Evolutionary conservation across 2,329 filamentous ascomycete species (phyloP), one percentile per base, ranked within the genome.

Genomic region (Claviceps quebecensis): DNA sequence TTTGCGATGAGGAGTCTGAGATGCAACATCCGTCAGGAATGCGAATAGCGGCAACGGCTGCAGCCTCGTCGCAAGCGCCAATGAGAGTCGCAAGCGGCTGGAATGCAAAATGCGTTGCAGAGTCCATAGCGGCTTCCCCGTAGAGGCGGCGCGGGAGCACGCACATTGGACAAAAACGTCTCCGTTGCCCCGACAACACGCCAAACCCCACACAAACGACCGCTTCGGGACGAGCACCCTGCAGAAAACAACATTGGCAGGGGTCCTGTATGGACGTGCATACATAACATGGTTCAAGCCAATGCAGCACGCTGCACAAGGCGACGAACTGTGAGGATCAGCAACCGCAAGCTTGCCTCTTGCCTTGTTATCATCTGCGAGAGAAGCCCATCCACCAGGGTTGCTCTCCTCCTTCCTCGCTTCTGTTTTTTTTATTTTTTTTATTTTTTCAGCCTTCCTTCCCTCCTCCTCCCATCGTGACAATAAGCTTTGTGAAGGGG

Each of bases 11-110:
- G 22, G 22, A 44, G 5, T 23, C 11, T n/a, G 41, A 16, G 19
- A 14, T n/a, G 16, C 29, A 34, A 34, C 29, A 11, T 34, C 13
- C 44, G 26, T 19, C 22, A 53, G 52, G 54, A 56, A 54, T 55
- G 54, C 52, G n/a, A 49, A 46, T 34, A 44, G 53, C 45, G 40
- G 47, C 44, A 45, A 44, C 9, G 41, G 40, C 44, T 46, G 37
- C 37, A 22, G 26, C n/a, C 19, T 7, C 29, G 50, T 49, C 44
- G 48, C 50, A 48, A 16, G 29, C 29, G 29, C 29, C 29, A 34
- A 34, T 34, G 29, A 34, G 29, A 34, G 29, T 34, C 29, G 29
- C 29, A 34, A 11, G 29, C 29, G 17, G 17, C 11, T 17, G 39
- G 39, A 40, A 40, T 40, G 39, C 39, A 40, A 40, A 4, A 11